Base-by-base conservation (phyloP, 345 rosid species). In the Clarkia xantiana region DNA sequence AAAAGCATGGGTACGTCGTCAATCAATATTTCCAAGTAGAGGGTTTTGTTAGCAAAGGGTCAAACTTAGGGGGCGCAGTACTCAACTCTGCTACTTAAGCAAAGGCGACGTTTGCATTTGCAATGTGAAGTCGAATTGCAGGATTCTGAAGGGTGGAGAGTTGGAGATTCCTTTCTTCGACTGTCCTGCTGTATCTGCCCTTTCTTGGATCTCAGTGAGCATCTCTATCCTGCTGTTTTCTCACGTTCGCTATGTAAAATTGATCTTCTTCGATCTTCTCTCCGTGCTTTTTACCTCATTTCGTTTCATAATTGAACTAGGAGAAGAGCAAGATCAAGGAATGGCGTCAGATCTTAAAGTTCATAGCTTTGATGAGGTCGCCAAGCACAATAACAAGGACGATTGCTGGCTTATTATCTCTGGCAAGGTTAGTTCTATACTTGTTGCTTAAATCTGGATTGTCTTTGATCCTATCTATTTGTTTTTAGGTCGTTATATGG, bases 341-440 rank as follows among this genome's bases (percentile, higher is more conserved):
- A 72, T 72, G 77, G 75, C 59, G 46, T 46, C 49, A 34, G 47
- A 45, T 49, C 54, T 66, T 19, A 66, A 66, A 51, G 59, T 70
- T 15, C 54, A 62, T 43, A 54, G 60, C 20, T 75, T 76, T 50
- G 75, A 71, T 22, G 84, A 84, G 15, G 55, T 79, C 2, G 61
- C 55, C 19, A 75, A 77, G 58, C 82, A 75, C 76, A 81, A 71
- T 40, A 66, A 67, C 40, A 75, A 69, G 58, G 49, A 62, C 9
- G 68, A 70, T 68, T 76, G 82, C 67, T 78, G 94, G 86, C 71
- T 84, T 54, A 58, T 79, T 48, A 81, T 84, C 55, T 71, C 73
- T 55, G 82, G 77, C 8, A 79, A 84, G 90, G 90, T 76, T 58
- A 20, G 40, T 58, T 17, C 57, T 11, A 43, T 52, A 15, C 8